Percentiles rank a stretch among this genome's conserved stretches.
Evolutionary conservation across 495 filamentous ascomycete species (phyloP).

Genomic region (Jackrogersella multiformis): DNA sequence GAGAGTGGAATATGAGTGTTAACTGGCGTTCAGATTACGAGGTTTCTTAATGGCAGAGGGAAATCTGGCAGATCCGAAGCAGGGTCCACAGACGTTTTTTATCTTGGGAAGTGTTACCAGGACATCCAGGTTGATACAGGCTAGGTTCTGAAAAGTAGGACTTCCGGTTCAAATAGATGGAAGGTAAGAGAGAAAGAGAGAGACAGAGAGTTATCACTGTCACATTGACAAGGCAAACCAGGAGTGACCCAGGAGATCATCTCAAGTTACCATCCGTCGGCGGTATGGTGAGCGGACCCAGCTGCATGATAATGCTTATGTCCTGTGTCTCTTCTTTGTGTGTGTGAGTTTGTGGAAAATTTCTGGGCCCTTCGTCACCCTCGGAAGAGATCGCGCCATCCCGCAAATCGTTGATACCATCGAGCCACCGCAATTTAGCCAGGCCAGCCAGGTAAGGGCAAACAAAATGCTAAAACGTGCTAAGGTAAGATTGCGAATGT

Average conservation of each 20-base stretch:
- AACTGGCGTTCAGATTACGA: neutral
- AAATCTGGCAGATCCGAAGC: neutral
- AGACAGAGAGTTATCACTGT: constrained; percentile 21
- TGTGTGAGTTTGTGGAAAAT: constrained; percentile 20
- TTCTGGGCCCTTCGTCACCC: constrained; percentile 31
- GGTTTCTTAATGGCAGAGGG: neutral
- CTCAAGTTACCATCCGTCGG: constrained; percentile 38
- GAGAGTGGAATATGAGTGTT: neutral
- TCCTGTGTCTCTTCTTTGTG: neutral
- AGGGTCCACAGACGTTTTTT: constrained; percentile 19
- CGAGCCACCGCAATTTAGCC: constrained; percentile 37
- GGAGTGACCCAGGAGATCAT: constrained; percentile 18
- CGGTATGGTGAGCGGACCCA: constrained; percentile 41
- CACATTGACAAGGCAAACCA: constrained; percentile 29
- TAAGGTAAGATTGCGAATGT: constrained; percentile 33
- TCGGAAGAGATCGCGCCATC: constrained; percentile 46
- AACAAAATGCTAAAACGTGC: constrained; percentile 20
- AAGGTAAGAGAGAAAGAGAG: neutral
- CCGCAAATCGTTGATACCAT: constrained; percentile 45
- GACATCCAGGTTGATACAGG: constrained; percentile 16
- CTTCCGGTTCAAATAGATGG: constrained; percentile 25
- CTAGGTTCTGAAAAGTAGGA: neutral
- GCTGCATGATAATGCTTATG: constrained; percentile 36
- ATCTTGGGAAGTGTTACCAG: constrained; percentile 11
- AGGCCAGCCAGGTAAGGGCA: constrained; percentile 38